A percentile compares a stretch with the other conserved stretches of the same genome.
These are phyloP conservation scores for Populus deltoides DNA, from an alignment of 345 rosid genomes.

Conservation along the genomic window DNA sequence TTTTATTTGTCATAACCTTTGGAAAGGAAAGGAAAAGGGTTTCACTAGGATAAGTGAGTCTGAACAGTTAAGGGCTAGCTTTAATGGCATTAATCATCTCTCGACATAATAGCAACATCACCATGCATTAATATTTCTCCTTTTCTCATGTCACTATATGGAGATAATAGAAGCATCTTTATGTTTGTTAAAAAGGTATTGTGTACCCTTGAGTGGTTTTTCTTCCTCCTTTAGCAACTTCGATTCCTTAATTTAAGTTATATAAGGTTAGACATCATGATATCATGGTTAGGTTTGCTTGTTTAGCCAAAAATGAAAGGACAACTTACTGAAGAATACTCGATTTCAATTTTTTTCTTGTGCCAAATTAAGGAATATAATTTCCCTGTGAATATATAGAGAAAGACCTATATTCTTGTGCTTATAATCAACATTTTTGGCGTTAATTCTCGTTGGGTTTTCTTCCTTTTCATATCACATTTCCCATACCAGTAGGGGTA, in stretches of 20 bases:
- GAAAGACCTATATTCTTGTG: not conserved
- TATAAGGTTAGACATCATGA: constrained; percentile 5
- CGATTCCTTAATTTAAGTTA: not conserved
- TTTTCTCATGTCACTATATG: not conserved
- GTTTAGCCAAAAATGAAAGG: constrained; percentile 6
- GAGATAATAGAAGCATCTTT: not conserved
- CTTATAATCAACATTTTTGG: not conserved
- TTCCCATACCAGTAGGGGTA: not conserved
- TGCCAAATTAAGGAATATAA: not conserved
- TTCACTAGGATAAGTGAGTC: not conserved
- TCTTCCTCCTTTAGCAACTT: constrained; percentile 1
- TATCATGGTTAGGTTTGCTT: not conserved
- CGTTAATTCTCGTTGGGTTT: not conserved
- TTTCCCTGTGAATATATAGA: not conserved
- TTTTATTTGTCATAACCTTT: constrained; percentile 33
- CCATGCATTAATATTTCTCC: not conserved
- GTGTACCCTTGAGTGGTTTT: not conserved
- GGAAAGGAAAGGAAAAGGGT: constrained; percentile 4
- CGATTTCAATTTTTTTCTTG: not conserved
- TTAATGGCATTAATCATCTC: constrained; percentile 2
- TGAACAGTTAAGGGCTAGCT: not conserved
- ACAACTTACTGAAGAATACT: constrained; percentile 6
- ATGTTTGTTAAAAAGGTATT: not conserved
- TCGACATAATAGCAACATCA: constrained; percentile 11
- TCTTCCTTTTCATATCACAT: not conserved